Percentiles rank a stretch among this genome's conserved stretches.
These are phyloP conservation scores for Podaxis rugospora DNA, from an alignment of 768 basidiomycete species.

Conservation along the genomic window DNA sequence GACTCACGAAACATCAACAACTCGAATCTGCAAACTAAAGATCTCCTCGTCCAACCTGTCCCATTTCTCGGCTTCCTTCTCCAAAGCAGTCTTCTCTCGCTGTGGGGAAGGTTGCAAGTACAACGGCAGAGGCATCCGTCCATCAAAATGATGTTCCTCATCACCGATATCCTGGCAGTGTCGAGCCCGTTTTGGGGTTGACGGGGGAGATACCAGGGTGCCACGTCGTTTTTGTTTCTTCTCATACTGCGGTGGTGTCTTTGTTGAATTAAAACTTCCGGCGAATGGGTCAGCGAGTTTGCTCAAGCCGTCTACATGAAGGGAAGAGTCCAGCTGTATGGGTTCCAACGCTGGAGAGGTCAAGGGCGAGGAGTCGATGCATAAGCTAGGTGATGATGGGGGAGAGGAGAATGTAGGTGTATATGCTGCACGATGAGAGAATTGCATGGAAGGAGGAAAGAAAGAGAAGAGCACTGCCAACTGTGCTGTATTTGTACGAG, in stretches of 20 bases:
- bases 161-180: background rate
- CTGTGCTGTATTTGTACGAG: slow-evolving; percentile 7
- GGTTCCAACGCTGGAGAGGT: slow-evolving; percentile 41
- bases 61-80: slow-evolving; percentile 8
- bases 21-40: slow-evolving; percentile 1
- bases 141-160: slow-evolving; percentile 9
- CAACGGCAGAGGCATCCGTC: slow-evolving; percentile 4
- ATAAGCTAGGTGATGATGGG: slow-evolving; percentile 28
- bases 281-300: slow-evolving; percentile 46
- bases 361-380: slow-evolving; percentile 41
- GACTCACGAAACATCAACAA: slow-evolving; percentile 10
- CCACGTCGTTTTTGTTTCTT: slow-evolving; percentile 7
- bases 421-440: slow-evolving; percentile 10
- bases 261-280: slow-evolving; percentile 45
- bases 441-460: slow-evolving; percentile 19
- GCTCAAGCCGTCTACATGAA: slow-evolving; percentile 14
- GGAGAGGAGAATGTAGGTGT: slow-evolving; percentile 26
- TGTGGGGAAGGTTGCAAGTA: slow-evolving; percentile 5
- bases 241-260: slow-evolving; percentile 20
- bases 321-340: slow-evolving; percentile 16
- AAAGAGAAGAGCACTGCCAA: background rate
- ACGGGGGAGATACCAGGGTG: background rate
- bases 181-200: slow-evolving; percentile 2
- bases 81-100: slow-evolving; percentile 2
- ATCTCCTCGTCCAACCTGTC: slow-evolving; percentile 7